Evolutionary conservation across 371 early-diverging fungal species (phyloP), one percentile per base, ranked within the genome.

Genomic region (Coemansia sp.): DNA sequence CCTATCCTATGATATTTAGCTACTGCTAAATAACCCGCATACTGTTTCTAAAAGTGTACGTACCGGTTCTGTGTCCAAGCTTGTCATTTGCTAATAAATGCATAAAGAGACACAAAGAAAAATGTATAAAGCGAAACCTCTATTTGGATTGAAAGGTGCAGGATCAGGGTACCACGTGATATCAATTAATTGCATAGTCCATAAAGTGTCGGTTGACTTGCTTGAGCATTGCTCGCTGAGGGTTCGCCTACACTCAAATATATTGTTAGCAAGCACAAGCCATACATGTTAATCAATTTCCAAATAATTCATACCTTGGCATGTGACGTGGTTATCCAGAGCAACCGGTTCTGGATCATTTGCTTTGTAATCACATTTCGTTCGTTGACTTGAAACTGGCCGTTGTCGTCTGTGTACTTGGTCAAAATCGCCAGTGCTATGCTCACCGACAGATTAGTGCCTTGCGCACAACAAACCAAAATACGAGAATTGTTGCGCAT

Each of bases 391-490:
- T 61, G 28, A 44, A 44, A 61, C 63, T 51, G 67, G 71, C 82
- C 82, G 21, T 82, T 23, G 26, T 69, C 63, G 55, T 87, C 87
- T 67, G 78, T 88, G 57, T 83, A 88, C 7, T 83, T 66, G 1
- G 87, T 71, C 13, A 93, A 59, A 15, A 90, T 67, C 0, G 89
- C 85, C 58, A 93, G 68, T n/a, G 88, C 80, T 60, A 94, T 87
- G 13, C 92, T 90, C 0, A 92, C 92, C 2, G 92, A 89, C 26
- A 91, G 71, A 71, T 92, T 93, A 61, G 82, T 85, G 9, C 86
- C 80, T 66, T 85, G 83, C 63, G 69, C 78, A 77, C 92, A 87
- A 55, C 87, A 86, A 9, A 91, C 70, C 29, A 92, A 73, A 1
- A 85, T 24, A 19, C 67, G 57, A 28, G 63, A 75, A 62, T 12